These are phyloP conservation scores for Parathielavia hyrcaniae DNA, from an alignment of 495 filamentous ascomycete species.

Conservation along the genomic window DNA sequence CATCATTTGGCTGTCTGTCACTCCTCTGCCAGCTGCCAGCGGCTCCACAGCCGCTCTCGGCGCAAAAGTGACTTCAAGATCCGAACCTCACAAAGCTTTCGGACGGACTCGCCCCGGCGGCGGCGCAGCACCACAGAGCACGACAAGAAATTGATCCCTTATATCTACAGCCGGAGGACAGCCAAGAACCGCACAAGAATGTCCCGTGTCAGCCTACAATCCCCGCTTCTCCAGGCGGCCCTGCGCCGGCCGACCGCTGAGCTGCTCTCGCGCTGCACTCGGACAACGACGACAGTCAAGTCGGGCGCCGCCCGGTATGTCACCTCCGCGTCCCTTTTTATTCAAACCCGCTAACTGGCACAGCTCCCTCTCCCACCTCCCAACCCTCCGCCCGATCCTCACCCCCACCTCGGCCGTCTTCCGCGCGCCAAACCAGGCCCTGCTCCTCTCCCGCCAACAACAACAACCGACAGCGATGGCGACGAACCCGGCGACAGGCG, in stretches of 20 bases:
- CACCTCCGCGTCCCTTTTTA: not conserved
- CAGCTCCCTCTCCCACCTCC: slow-evolving; percentile 40
- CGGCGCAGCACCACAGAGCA: slow-evolving; percentile 10
- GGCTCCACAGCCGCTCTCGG: slow-evolving; percentile 2
- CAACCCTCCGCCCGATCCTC: slow-evolving; percentile 37
- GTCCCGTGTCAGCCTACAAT: slow-evolving; percentile 9
- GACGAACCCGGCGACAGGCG: not conserved
- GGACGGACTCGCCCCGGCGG: slow-evolving; percentile 3
- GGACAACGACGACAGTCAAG: not conserved
- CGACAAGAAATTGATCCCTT: not conserved
- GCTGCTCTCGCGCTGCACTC: slow-evolving; percentile 3
- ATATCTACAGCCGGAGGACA: not conserved
- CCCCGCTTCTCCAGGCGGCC: slow-evolving; percentile 22
- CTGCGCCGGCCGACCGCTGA: slow-evolving; percentile 19
- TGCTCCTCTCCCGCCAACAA: slow-evolving; percentile 1
- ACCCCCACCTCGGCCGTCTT: slow-evolving; percentile 22
- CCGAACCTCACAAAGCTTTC: slow-evolving; percentile 13
- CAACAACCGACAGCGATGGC: not conserved
- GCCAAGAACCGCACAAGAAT: not conserved
- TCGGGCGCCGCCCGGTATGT: slow-evolving; percentile 18
- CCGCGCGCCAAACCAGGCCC: slow-evolving; percentile 23
- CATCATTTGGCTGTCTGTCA: too few relatives aligned
- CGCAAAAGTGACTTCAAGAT: not conserved
- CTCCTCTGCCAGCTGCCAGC: slow-evolving; percentile 4
- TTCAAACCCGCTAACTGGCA: not conserved